These are phyloP conservation scores for Cavenderia fasciculata DNA, from an alignment of 78 protist species.

Conservation along the genomic window DNA sequence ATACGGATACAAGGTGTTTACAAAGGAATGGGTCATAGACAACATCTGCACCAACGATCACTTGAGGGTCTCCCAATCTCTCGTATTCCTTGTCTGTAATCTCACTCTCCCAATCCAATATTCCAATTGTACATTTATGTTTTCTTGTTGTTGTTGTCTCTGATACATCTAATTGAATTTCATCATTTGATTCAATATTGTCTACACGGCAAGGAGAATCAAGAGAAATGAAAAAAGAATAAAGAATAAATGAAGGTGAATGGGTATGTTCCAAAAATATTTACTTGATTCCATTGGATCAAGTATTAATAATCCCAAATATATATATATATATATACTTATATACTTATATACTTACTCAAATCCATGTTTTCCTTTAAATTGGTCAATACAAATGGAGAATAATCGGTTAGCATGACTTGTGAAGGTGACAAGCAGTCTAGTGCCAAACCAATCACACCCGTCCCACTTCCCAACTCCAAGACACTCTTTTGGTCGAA, in stretches of 20 bases:
- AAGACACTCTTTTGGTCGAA: slow-evolving; percentile 11
- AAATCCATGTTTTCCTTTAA: slow-evolving; percentile 39
- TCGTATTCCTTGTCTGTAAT: not conserved
- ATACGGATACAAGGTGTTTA: slow-evolving; percentile 26
- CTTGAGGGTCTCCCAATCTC: not conserved
- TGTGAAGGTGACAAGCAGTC: not conserved
- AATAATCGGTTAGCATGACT: slow-evolving; percentile 51
- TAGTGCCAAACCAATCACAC: slow-evolving; percentile 26
- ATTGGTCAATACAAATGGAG: slow-evolving; percentile 57
- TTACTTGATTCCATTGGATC: not conserved
- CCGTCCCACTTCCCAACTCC: slow-evolving; percentile 62
- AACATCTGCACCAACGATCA: slow-evolving; percentile 65
- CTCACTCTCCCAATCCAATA: slow-evolving; percentile 58
- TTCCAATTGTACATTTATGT: not conserved
- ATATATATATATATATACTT: not conserved
- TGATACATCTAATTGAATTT: not conserved
- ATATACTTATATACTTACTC: slow-evolving; percentile 6
- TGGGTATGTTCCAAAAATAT: no score
- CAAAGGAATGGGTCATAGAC: slow-evolving; percentile 63
- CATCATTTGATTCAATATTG: slow-evolving; percentile 9
- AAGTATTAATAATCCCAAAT: not conserved
- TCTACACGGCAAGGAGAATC: not conserved
- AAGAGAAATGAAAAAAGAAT: no score
- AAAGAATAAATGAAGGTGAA: no score
- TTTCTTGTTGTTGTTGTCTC: not conserved